phyloP scores from a whole-genome alignment of 2,329 filamentous ascomycete species.

The Penicillium verrucosum region DNA sequence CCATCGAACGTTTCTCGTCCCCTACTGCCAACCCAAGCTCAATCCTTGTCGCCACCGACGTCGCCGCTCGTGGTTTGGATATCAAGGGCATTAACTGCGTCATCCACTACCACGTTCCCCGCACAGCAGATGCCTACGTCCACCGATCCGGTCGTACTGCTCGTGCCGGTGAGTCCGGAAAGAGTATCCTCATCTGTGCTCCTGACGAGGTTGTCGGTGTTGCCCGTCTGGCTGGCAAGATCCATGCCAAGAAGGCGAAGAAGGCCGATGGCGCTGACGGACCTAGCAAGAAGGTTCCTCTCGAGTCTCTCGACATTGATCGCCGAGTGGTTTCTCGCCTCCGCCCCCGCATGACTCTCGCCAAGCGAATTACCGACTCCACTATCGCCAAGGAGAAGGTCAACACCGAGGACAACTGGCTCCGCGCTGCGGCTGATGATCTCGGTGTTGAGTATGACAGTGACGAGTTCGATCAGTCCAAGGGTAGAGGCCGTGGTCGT shows the following conservation, averaged over 20 bases:
- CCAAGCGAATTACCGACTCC: constrained; percentile 84
- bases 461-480: constrained; percentile 72
- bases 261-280: constrained; percentile 37
- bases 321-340: constrained; percentile 72
- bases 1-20: constrained; percentile 81
- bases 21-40: constrained; percentile 53
- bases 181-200: constrained; percentile 82
- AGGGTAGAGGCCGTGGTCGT: constrained; percentile 65
- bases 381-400: constrained; percentile 83
- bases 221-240: constrained; percentile 77
- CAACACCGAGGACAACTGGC: constrained; percentile 77
- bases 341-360: constrained; percentile 71
- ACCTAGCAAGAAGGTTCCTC: constrained; percentile 60
- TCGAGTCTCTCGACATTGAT: constrained; percentile 73
- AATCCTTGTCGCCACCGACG: constrained; percentile 89
- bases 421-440: constrained; percentile 81
- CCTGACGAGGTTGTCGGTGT: constrained; percentile 89
- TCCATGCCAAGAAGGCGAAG: constrained; percentile 65
- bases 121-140: constrained; percentile 88
- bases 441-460: constrained; percentile 91
- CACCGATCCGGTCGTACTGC: constrained; percentile 94
- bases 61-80: constrained; percentile 90
- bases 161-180: constrained; percentile 71
- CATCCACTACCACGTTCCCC: constrained; percentile 91
- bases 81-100: constrained; percentile 87